Evolutionary conservation across 2,329 filamentous ascomycete genomes (phyloP).

Genomic region (Trichoderma hamatum): DNA sequence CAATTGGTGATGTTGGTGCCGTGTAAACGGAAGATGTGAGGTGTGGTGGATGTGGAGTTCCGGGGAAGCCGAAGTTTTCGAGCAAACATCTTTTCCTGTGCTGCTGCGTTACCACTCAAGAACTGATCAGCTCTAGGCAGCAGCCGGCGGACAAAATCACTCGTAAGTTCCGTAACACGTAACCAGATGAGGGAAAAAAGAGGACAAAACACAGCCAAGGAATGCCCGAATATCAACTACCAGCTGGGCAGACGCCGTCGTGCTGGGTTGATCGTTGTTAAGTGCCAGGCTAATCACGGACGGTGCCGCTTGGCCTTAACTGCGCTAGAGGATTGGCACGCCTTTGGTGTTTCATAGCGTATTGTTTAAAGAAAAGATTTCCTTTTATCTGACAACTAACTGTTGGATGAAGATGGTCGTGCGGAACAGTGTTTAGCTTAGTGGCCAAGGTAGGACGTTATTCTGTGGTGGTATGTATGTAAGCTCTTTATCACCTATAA

Average conservation of each 20-base stretch:
- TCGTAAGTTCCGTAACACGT: background rate
- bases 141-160: background rate
- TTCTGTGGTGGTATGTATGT: background rate
- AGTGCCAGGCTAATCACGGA: background rate
- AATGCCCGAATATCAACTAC: background rate
- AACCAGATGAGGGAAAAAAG: background rate
- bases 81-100: background rate
- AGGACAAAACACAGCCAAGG: background rate
- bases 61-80: background rate
- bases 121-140: background rate
- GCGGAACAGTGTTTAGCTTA: background rate
- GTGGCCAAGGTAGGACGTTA: background rate
- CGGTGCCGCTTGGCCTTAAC: background rate
- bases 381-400: background rate
- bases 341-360: background rate
- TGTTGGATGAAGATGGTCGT: background rate
- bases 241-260: background rate
- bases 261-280: background rate
- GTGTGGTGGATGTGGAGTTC: slow-evolving; percentile 5
- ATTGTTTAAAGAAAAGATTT: background rate
- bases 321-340: background rate
- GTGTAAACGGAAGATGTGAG: background rate
- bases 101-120: background rate
- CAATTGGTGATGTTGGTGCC: background rate
- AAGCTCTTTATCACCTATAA: background rate